Conservation (phyloP, 2,329 filamentous ascomycete species). For the Colletotrichum aenigma region DNA sequence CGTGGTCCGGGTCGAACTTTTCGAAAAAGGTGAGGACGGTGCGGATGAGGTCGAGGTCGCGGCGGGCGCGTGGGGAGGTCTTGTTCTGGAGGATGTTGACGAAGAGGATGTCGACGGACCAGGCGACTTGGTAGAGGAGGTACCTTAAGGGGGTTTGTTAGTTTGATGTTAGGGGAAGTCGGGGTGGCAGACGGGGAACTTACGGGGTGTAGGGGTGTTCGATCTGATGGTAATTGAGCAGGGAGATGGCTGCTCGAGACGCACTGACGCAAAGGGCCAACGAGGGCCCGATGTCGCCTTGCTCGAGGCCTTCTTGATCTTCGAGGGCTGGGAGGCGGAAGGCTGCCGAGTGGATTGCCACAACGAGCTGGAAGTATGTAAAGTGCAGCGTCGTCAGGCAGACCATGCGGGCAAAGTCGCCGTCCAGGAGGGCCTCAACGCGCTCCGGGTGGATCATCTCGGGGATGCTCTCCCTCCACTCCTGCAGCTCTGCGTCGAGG, state of each 20-base stretch:
- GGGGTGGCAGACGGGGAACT: not conserved
- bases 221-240: conserved; percentile 10
- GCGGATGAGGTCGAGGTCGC: conserved; percentile 15
- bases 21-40: conserved; percentile 13
- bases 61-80: not conserved
- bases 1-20: conserved; percentile 5
- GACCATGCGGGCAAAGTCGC: conserved; percentile 4
- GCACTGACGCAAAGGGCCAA: conserved; percentile 6
- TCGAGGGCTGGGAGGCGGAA: not conserved
- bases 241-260: conserved; percentile 10
- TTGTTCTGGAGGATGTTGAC: conserved; percentile 16
- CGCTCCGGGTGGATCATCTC: conserved; percentile 15
- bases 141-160: not conserved
- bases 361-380: conserved; percentile 16
- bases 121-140: conserved; percentile 6
- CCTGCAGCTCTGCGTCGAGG: conserved; percentile 11
- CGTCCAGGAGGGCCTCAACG: conserved; percentile 3
- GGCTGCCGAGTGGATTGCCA: conserved; percentile 9
- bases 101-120: conserved; percentile 16
- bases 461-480: conserved; percentile 11
- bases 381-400: conserved; percentile 10
- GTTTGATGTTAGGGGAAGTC: accelerated
- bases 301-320: conserved; percentile 2
- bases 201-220: conserved; percentile 10
- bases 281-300: not conserved